Conservation (phyloP, 352 stramenopile species). For the Globisporangium sylvaticum region DNA sequence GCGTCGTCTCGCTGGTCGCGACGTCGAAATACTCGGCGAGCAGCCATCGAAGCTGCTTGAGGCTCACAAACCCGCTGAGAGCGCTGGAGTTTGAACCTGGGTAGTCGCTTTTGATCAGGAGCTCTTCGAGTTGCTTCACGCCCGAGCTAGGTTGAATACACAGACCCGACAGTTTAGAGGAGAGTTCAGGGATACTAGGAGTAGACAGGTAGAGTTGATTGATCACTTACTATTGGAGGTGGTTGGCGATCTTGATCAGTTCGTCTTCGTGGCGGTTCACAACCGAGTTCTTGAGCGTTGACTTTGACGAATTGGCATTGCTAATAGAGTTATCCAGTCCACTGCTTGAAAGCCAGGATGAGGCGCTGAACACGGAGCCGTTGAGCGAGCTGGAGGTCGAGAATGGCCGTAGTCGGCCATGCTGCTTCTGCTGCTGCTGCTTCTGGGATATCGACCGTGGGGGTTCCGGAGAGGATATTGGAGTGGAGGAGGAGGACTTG, state of each 20-base stretch:
- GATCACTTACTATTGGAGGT: slow-evolving; percentile 44
- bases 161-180: background rate
- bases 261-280: slow-evolving; percentile 34
- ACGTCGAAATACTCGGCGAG: slow-evolving; percentile 32
- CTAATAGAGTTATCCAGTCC: background rate
- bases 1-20: slow-evolving; percentile 25
- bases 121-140: slow-evolving; percentile 41
- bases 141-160: slow-evolving; percentile 20
- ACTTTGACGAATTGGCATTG: background rate
- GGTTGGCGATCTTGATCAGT: slow-evolving; percentile 40
- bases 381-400: background rate
- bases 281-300: slow-evolving; percentile 20
- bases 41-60: slow-evolving; percentile 47
- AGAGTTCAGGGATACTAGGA: background rate
- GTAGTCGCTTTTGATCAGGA: slow-evolving; percentile 25
- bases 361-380: background rate
- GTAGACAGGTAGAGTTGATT: background rate
- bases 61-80: slow-evolving; percentile 37
- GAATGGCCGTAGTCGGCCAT: background rate
- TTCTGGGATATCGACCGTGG: background rate
- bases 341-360: slow-evolving; percentile 3
- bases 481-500: background rate
- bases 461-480: background rate
- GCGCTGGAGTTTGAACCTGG: background rate
- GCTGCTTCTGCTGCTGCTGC: background rate